Percentiles rank a stretch among this genome's conserved stretches.
These are phyloP conservation scores for Dendrocalamus latiflorus DNA, from an alignment of 202 grass and related monocot genomes.

Conservation along the genomic window DNA sequence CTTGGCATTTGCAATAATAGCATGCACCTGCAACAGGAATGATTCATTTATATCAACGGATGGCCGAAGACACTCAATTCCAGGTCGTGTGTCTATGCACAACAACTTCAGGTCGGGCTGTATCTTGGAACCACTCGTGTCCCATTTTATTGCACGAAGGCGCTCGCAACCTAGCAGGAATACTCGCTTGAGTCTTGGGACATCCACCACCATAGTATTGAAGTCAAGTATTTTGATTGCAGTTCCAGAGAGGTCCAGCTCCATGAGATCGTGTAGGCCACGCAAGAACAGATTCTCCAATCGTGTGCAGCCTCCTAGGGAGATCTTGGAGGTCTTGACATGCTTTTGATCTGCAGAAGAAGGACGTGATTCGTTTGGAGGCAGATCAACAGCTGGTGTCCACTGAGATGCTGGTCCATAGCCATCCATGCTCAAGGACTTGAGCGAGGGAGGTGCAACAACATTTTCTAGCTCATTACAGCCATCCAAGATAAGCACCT, in stretches of 20 bases:
- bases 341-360: no score
- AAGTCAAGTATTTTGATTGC: conserved; percentile 10
- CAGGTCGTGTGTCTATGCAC: not conserved
- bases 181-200: no score
- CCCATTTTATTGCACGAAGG: not conserved
- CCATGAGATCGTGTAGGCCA: no score
- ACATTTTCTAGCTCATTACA: conserved; percentile 12
- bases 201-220: not conserved
- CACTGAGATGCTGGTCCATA: not conserved
- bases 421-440: not conserved
- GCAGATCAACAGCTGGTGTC: no score
- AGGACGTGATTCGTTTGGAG: no score
- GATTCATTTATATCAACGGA: not conserved
- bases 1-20: not conserved
- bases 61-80: not conserved
- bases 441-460: not conserved
- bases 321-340: not conserved
- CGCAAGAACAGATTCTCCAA: not conserved
- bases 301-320: not conserved
- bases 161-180: not conserved
- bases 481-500: conserved; percentile 7
- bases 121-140: not conserved
- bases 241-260: not conserved
- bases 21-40: not conserved
- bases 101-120: not conserved